These are phyloP conservation scores for Allium sativum DNA, from an alignment of 106 monocot genomes.

Conservation along the genomic window DNA sequence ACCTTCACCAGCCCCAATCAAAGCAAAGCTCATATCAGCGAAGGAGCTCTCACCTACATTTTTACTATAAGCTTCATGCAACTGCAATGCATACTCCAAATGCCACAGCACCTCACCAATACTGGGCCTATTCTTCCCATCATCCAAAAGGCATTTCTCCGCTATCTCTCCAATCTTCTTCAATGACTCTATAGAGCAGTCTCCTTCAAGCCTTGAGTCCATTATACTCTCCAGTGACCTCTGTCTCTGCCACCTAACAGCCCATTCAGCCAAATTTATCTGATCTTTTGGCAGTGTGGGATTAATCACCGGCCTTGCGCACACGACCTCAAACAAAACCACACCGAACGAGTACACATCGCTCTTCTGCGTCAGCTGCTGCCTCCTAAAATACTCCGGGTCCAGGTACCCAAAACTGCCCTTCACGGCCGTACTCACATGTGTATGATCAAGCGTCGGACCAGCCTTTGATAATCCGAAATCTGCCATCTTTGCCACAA, in stretches of 20 bases:
- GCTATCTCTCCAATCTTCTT: slow-evolving; percentile 81
- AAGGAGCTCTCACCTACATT: slow-evolving; percentile 20
- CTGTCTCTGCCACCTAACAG: slow-evolving; percentile 61
- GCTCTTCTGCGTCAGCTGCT: slow-evolving; percentile 74
- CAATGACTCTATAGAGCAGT: slow-evolving; percentile 58
- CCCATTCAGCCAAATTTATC: slow-evolving; percentile 89
- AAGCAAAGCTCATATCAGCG: slow-evolving; percentile 5
- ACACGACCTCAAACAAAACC: slow-evolving; percentile 77
- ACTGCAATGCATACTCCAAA: slow-evolving; percentile 59
- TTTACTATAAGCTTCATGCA: slow-evolving; percentile 45
- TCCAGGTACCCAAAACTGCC: slow-evolving; percentile 94
- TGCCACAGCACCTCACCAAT: slow-evolving; percentile 92
- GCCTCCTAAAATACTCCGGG: slow-evolving; percentile 83
- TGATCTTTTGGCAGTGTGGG: slow-evolving; percentile 81
- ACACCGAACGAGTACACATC: slow-evolving; percentile 97
- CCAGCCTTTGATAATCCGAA: slow-evolving; percentile 79
- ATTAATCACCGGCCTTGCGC: slow-evolving; percentile 77
- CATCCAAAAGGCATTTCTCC: slow-evolving; percentile 74
- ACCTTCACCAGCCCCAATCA: slow-evolving; percentile 32
- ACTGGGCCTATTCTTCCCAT: slow-evolving; percentile 60
- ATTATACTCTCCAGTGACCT: slow-evolving; percentile 43
- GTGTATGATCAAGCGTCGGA: slow-evolving; percentile 62
- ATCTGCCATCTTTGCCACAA: slow-evolving; percentile 82
- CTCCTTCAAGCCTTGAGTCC: slow-evolving; percentile 44
- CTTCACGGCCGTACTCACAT: slow-evolving; percentile 92